A percentile compares a stretch with the other conserved stretches of the same genome.
phyloP scores from a whole-genome alignment of 768 basidiomycete genomes.

The Artomyces pyxidatus region DNA sequence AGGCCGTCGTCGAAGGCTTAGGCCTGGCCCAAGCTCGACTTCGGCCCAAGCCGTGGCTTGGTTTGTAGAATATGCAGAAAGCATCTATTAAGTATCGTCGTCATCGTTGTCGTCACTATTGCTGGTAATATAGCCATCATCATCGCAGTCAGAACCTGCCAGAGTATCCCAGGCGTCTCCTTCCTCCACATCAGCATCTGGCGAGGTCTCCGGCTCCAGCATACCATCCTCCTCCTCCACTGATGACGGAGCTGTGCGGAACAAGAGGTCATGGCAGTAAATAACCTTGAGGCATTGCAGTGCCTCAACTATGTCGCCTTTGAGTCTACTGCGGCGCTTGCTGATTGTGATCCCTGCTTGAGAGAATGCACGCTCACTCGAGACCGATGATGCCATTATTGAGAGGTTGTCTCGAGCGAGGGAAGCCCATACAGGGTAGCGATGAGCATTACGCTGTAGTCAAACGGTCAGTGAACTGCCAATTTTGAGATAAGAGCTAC shows the following conservation, averaged over 20 bases:
- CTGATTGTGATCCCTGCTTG: constrained; percentile 30
- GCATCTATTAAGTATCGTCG: background rate
- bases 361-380: constrained; percentile 33
- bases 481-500: background rate
- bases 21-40: background rate
- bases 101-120: no score
- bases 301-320: constrained; percentile 21
- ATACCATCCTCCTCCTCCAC: background rate
- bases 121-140: background rate
- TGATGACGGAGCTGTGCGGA: background rate
- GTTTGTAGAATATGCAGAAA: background rate
- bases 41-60: background rate
- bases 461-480: background rate
- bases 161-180: background rate
- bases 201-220: background rate
- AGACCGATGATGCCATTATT: constrained; percentile 31
- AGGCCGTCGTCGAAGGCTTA: background rate
- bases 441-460: constrained; percentile 13
- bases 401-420: constrained; percentile 30
- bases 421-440: constrained; percentile 28
- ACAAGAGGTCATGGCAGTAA: constrained; percentile 15
- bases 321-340: constrained; percentile 18
- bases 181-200: background rate
- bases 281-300: constrained; percentile 19
- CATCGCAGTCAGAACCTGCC: background rate